These are phyloP conservation scores for Lomentospora prolificans DNA, from an alignment of 2,329 filamentous ascomycete genomes.

Conservation along the genomic window DNA sequence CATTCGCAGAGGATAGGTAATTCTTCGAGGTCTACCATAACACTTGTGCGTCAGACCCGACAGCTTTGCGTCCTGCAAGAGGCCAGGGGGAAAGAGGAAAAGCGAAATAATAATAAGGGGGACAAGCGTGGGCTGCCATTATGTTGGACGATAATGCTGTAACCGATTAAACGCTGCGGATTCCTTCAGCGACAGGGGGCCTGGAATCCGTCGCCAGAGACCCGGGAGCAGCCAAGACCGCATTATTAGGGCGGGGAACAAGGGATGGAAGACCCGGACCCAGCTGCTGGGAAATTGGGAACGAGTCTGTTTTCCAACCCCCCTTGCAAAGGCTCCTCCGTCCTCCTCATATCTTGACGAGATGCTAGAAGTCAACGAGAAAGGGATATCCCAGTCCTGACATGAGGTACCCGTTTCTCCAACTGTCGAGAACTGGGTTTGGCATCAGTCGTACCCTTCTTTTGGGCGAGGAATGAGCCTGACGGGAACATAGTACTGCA, in stretches of 20 bases:
- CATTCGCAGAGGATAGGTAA: too few relatives aligned
- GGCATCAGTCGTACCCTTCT: too few relatives aligned
- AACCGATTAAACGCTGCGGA: neutral
- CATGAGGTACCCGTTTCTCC: too few relatives aligned
- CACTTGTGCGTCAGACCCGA: too few relatives aligned
- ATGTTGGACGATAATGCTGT: neutral
- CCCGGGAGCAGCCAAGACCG: neutral
- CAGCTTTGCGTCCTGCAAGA: neutral
- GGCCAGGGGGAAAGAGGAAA: neutral
- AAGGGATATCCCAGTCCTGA: too few relatives aligned
- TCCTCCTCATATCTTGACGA: neutral
- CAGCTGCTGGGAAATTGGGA: slow-evolving; percentile 2
- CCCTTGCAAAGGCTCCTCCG: neutral
- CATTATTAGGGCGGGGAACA: neutral
- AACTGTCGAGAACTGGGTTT: too few relatives aligned
- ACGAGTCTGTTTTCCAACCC: neutral
- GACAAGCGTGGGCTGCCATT: neutral
- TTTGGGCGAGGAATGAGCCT: too few relatives aligned
- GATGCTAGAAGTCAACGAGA: neutral
- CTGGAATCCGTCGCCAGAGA: neutral
- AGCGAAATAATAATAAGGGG: neutral
- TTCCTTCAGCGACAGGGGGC: neutral
- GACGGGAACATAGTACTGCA: too few relatives aligned
- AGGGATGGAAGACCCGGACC: neutral
- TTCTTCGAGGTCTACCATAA: too few relatives aligned